Conservation (phyloP, 2,329 filamentous ascomycete genomes). For the Xylaria sp. region DNA sequence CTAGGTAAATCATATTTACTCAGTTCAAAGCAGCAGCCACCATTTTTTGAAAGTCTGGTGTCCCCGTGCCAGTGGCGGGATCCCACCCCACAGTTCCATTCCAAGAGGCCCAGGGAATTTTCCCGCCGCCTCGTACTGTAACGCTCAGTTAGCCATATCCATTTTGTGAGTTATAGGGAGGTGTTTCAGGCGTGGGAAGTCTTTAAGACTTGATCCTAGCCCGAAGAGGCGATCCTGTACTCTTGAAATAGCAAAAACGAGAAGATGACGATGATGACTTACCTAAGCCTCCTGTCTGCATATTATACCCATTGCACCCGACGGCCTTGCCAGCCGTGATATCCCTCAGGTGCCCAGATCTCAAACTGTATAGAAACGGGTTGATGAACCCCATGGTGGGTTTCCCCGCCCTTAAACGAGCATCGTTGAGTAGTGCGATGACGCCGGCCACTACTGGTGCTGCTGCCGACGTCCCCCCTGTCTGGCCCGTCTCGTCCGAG, state of each 20-base stretch:
- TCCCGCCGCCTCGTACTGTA: constrained; percentile 40
- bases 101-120: constrained; percentile 47
- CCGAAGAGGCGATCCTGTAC: neutral
- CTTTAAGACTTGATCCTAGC: neutral
- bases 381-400: constrained; percentile 34
- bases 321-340: constrained; percentile 43
- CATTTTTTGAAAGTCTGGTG: constrained; percentile 35
- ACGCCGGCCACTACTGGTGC: constrained; percentile 34
- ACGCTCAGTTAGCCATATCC: neutral
- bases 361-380: constrained; percentile 32
- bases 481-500: constrained; percentile 26
- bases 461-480: constrained; percentile 31
- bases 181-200: neutral
- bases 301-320: constrained; percentile 43
- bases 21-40: constrained; percentile 27
- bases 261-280: neutral
- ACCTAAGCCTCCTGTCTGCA: constrained; percentile 40
- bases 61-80: constrained; percentile 31
- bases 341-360: constrained; percentile 27
- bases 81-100: constrained; percentile 49
- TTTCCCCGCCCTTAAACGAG: constrained; percentile 33
- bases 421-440: constrained; percentile 34
- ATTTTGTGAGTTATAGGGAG: neutral
- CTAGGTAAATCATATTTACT: constrained; percentile 6
- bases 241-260: neutral